Percentiles rank a stretch among this genome's conserved stretches.
Evolutionary conservation across 2,329 filamentous ascomycete species (phyloP).

Genomic region (Fusarium dlaminii): DNA sequence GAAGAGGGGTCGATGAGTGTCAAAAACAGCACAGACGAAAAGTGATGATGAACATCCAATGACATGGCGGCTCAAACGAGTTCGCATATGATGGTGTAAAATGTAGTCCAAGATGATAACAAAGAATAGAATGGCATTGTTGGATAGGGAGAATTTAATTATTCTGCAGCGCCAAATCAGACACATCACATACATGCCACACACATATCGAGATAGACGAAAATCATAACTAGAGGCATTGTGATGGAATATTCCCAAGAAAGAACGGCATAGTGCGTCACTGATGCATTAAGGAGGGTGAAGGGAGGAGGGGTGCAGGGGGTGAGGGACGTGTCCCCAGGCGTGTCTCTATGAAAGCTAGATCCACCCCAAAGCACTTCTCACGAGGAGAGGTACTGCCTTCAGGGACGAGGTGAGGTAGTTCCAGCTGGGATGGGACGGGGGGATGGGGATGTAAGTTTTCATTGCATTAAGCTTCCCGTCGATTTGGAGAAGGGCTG

Average conservation of each 20-base stretch:
- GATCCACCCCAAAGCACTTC: neutral
- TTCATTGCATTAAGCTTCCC: slow-evolving; percentile 9
- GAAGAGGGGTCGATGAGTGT: neutral
- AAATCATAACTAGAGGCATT: neutral
- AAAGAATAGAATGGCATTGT: slow-evolving; percentile 2
- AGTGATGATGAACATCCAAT: neutral
- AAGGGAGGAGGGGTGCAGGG: slow-evolving; percentile 5
- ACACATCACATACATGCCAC: slow-evolving; percentile 16
- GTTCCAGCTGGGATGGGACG: slow-evolving; percentile 1
- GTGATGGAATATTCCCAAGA: slow-evolving; percentile 18
- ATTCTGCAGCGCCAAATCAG: slow-evolving; percentile 3
- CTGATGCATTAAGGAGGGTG: slow-evolving; percentile 14
- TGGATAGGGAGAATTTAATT: neutral
- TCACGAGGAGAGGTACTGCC: neutral
- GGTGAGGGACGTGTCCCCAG: neutral
- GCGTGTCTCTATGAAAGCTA: neutral
- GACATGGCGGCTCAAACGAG: neutral
- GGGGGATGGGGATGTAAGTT: neutral
- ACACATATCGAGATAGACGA: slow-evolving; percentile 17
- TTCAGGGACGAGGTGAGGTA: slow-evolving; percentile 5
- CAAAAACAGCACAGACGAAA: neutral
- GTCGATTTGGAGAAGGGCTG: slow-evolving; percentile 1
- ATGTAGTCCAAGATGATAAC: neutral
- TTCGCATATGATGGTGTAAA: neutral
- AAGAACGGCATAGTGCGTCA: slow-evolving; percentile 23